Evolutionary conservation across 1,139 yeast genomes (phyloP).

Genomic region (Geotrichum siamense): DNA sequence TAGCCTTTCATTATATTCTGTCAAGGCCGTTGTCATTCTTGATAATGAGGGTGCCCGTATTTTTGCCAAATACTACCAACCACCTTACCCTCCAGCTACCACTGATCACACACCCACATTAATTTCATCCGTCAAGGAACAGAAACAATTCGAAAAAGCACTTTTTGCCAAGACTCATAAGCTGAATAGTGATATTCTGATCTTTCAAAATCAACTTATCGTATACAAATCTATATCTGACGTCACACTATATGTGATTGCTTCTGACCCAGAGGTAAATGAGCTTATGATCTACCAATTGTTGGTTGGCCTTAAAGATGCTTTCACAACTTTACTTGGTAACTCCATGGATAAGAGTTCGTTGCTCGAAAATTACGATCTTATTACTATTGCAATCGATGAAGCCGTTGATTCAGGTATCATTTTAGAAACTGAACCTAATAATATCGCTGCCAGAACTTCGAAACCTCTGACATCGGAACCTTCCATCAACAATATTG

Average conservation of each 20-base stretch:
- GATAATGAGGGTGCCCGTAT: constrained; percentile 78
- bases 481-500: constrained; percentile 58
- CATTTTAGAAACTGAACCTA: constrained; percentile 82
- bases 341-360: constrained; percentile 67
- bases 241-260: constrained; percentile 62
- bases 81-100: constrained; percentile 44
- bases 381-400: constrained; percentile 78
- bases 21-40: constrained; percentile 68
- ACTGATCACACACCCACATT: constrained; percentile 25
- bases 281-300: constrained; percentile 77
- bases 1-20: constrained; percentile 50
- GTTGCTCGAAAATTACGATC: constrained; percentile 75
- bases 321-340: constrained; percentile 68
- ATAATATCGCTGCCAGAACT: constrained; percentile 80
- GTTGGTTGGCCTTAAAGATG: constrained; percentile 70
- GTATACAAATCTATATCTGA: constrained; percentile 80
- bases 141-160: constrained; percentile 66
- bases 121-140: constrained; percentile 47
- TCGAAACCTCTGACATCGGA: constrained; percentile 72
- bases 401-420: constrained; percentile 84
- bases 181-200: constrained; percentile 69
- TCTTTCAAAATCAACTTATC: constrained; percentile 60
- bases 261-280: constrained; percentile 70
- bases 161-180: constrained; percentile 71
- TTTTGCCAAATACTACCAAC: constrained; percentile 75